A percentile compares a stretch with the other conserved stretches of the same genome.
Conservation (phyloP, 306 rosid genomes). For the Ammopiptanthus mongolicus region DNA sequence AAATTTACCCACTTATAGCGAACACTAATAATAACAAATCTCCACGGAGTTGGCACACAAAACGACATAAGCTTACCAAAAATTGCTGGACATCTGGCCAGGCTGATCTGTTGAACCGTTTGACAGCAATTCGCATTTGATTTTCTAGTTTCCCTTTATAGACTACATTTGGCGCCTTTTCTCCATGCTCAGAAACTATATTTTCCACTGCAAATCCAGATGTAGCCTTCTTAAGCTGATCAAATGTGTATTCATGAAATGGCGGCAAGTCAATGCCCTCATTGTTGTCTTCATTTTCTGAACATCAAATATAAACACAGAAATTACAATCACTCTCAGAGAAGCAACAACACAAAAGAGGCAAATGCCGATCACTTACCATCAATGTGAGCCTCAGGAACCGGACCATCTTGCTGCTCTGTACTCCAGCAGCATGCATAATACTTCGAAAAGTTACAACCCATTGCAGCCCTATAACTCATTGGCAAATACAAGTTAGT, state of each 20-base stretch:
- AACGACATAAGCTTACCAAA: constrained; percentile 47
- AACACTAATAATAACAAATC: not conserved
- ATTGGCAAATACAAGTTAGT: constrained; percentile 21
- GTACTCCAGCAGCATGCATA: constrained; percentile 48
- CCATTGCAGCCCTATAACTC: constrained; percentile 59
- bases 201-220: constrained; percentile 87
- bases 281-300: constrained; percentile 57
- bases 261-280: constrained; percentile 54
- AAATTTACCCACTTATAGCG: not conserved
- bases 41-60: not conserved
- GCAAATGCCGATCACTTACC: constrained; percentile 40
- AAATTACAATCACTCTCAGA: constrained; percentile 17
- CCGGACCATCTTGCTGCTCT: constrained; percentile 40
- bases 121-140: constrained; percentile 80
- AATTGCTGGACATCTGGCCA: constrained; percentile 95
- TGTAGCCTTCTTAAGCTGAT: constrained; percentile 78
- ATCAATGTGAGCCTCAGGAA: constrained; percentile 38
- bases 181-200: constrained; percentile 98
- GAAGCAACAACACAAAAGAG: constrained; percentile 14
- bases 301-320: constrained; percentile 20
- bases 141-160: constrained; percentile 86
- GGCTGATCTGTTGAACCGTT: constrained; percentile 91
- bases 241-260: constrained; percentile 69
- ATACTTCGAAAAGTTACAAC: constrained; percentile 69
- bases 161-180: constrained; percentile 95